Percentiles rank a stretch among this genome's conserved stretches.
Evolutionary conservation across 2,329 filamentous ascomycete genomes (phyloP).

Genomic region (Cladophialophora chaetospira): DNA sequence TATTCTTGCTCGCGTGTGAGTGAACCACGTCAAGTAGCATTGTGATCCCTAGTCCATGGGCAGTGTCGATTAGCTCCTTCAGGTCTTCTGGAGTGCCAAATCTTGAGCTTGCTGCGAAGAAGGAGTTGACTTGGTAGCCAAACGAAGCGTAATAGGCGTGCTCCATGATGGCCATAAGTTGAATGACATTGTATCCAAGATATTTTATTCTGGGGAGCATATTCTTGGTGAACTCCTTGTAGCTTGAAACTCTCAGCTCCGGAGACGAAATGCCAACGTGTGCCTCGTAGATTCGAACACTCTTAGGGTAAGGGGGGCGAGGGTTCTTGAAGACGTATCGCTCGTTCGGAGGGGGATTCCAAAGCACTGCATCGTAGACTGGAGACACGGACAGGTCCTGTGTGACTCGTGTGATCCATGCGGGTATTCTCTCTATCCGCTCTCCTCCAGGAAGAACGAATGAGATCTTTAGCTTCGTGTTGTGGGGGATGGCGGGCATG

Average conservation of each 20-base stretch:
- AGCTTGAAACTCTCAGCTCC: constrained; percentile 83
- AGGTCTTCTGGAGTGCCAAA: constrained; percentile 93
- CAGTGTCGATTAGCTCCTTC: constrained; percentile 94
- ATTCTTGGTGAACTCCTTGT: constrained; percentile 94
- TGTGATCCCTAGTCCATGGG: constrained; percentile 85
- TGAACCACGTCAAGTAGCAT: constrained; percentile 95
- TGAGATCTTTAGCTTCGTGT: constrained; percentile 95
- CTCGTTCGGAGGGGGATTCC: constrained; percentile 81
- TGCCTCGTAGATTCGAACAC: constrained; percentile 95
- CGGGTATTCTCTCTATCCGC: constrained; percentile 82
- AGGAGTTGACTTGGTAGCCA: constrained; percentile 97
- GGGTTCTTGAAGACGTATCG: constrained; percentile 82
- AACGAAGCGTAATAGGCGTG: constrained; percentile 99
- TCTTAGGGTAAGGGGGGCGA: constrained; percentile 78
- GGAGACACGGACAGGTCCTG: constrained; percentile 89
- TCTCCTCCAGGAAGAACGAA: constrained; percentile 78
- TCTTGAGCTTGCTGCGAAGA: constrained; percentile 95
- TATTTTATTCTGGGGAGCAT: constrained; percentile 88
- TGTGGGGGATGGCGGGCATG: constrained; percentile 78
- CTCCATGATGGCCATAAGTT: constrained; percentile 99
- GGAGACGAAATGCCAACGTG: constrained; percentile 96
- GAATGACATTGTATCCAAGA: constrained; percentile 95
- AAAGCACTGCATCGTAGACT: constrained; percentile 92
- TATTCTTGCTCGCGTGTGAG: constrained; percentile 97
- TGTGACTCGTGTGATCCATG: constrained; percentile 97